These are phyloP conservation scores for Talaromyces sp. DNA, from an alignment of 2,329 filamentous ascomycete species.

Conservation along the genomic window DNA sequence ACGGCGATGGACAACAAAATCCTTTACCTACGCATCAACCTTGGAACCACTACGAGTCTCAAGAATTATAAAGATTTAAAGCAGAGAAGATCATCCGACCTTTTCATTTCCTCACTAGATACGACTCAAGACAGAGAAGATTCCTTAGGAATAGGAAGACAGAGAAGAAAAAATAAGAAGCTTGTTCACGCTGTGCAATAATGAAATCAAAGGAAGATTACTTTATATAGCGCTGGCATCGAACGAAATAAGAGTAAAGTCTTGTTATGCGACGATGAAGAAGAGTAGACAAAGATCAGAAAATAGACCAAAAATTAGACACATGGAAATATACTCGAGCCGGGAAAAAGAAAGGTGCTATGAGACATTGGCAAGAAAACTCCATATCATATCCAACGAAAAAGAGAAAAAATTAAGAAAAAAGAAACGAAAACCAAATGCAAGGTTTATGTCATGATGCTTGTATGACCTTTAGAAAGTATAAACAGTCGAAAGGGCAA, in stretches of 20 bases:
- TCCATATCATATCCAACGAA: slow-evolving; percentile 12
- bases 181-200: slow-evolving; percentile 19
- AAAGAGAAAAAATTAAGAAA: background rate
- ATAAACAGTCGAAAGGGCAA: background rate
- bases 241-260: background rate
- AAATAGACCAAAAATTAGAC: slow-evolving; percentile 1
- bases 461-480: background rate
- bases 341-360: background rate
- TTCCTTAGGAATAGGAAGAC: background rate
- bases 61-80: no score
- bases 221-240: background rate
- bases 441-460: slow-evolving; percentile 4
- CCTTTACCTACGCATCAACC: no score
- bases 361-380: background rate
- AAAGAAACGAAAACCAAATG: background rate
- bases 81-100: no score
- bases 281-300: background rate
- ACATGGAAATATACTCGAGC: background rate
- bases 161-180: background rate
- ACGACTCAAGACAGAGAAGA: background rate
- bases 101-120: background rate
- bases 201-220: slow-evolving; percentile 36
- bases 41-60: no score
- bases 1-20: no score
- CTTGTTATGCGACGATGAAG: background rate